A percentile compares a stretch with the other conserved stretches of the same genome.
Conservation (phyloP, 225 moss, liverwort and hornwort genomes). For the Antitrichia curtipendula region DNA sequence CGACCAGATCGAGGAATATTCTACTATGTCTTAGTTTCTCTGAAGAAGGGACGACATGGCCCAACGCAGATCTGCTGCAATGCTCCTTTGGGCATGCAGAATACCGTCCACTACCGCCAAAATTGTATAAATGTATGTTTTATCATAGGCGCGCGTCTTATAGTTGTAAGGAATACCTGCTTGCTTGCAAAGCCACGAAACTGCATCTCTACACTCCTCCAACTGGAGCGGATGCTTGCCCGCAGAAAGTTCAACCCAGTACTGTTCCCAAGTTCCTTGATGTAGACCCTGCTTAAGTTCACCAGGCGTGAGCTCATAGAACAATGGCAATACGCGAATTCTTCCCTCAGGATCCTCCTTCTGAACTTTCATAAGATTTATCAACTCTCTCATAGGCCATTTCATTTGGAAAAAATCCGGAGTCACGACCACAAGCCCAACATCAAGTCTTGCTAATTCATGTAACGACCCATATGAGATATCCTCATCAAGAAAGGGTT, state of each 20-base stretch:
- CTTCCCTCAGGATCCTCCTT: too few species aligned
- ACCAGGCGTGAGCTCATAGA: too few species aligned
- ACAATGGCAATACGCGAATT: too few species aligned
- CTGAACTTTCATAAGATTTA: background rate
- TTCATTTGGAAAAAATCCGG: background rate
- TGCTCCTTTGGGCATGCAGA: background rate
- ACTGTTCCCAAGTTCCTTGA: too few species aligned
- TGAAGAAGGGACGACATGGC: too few species aligned
- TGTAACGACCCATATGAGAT: too few species aligned
- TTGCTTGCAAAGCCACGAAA: background rate
- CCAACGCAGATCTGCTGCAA: background rate
- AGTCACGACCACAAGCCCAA: background rate
- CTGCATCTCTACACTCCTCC: too few species aligned
- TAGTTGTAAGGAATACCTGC: background rate
- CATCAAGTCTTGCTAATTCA: background rate
- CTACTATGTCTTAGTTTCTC: background rate
- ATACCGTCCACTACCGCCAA: background rate
- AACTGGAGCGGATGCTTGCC: too few species aligned
- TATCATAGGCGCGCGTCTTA: background rate
- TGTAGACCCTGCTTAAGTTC: too few species aligned
- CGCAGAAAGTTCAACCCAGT: too few species aligned
- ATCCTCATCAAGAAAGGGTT: too few species aligned
- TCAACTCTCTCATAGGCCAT: background rate
- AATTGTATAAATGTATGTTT: background rate
- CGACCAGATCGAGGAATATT: background rate